These are phyloP conservation scores for Geosiphon pyriformis DNA, from an alignment of 192 early-diverging fungal species.

Conservation along the genomic window DNA sequence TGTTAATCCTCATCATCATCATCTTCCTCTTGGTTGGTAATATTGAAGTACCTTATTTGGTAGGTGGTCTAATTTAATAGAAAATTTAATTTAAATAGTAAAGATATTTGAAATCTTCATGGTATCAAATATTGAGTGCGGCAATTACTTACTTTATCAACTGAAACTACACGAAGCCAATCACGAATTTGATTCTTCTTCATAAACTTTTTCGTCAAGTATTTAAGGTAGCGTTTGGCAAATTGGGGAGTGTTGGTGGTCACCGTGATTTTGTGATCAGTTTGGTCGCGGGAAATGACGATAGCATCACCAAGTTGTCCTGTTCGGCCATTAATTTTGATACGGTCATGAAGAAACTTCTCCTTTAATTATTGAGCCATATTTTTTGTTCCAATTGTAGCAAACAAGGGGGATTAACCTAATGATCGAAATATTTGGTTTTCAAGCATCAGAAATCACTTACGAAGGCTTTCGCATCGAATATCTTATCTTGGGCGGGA, in stretches of 20 bases:
- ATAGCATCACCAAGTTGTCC: constrained; percentile 88
- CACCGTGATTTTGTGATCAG: constrained; percentile 72
- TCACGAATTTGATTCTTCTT: constrained; percentile 99
- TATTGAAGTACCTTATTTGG: constrained; percentile 95
- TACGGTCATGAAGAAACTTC: constrained; percentile 97
- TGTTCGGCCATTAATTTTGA: constrained; percentile 96
- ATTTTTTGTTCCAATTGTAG: background rate
- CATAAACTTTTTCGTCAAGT: constrained; percentile 99
- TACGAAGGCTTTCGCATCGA: constrained; percentile 92
- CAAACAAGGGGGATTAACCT: constrained; percentile 21
- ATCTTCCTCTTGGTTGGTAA: constrained; percentile 68
- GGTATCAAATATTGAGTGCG: background rate
- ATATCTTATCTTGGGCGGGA: constrained; percentile 92
- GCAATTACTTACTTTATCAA: constrained; percentile 54
- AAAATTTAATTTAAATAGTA: background rate
- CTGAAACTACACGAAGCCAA: constrained; percentile 94
- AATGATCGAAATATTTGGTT: background rate
- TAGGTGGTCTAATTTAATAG: constrained; percentile 51
- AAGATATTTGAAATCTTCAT: background rate
- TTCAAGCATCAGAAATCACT: constrained; percentile 28
- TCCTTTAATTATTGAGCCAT: constrained; percentile 45
- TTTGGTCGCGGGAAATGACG: constrained; percentile 68
- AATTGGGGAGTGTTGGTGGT: constrained; percentile 67
- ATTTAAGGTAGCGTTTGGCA: constrained; percentile 99
- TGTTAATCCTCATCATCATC: constrained; percentile 77